phyloP scores from a whole-genome alignment of 176 grass and related monocot species.

The Lolium multiflorum region DNA sequence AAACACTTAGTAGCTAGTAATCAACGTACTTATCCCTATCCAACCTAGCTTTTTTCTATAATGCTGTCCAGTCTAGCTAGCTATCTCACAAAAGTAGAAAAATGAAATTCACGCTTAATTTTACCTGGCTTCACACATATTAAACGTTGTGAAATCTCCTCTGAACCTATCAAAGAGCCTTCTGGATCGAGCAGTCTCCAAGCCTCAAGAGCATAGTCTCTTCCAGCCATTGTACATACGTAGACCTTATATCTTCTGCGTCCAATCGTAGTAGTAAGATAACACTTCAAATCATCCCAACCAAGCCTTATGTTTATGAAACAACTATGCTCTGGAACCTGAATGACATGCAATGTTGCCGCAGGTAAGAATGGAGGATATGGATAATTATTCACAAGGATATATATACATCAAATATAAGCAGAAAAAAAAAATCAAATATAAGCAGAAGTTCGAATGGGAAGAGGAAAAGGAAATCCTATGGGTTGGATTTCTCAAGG shows the following conservation, averaged over 20 bases:
- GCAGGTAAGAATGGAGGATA: background rate
- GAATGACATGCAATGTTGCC: conserved; percentile 6
- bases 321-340: conserved; percentile 58
- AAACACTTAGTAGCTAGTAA: background rate
- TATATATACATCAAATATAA: background rate
- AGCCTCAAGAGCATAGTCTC: conserved; percentile 73
- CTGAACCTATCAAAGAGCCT: conserved; percentile 50
- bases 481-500: background rate
- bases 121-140: conserved; percentile 71
- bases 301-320: conserved; percentile 68
- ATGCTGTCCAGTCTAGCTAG: too few species aligned
- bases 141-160: conserved; percentile 54
- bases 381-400: background rate
- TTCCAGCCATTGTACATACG: conserved; percentile 74
- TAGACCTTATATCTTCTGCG: conserved; percentile 69
- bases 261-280: conserved; percentile 53
- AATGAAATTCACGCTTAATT: background rate
- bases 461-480: too few species aligned
- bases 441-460: background rate
- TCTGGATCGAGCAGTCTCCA: conserved; percentile 78
- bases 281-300: conserved; percentile 73
- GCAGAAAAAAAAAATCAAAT: too few species aligned
- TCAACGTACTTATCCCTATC: background rate
- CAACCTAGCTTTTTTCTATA: background rate
- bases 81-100: background rate